Percentiles rank a stretch among this genome's conserved stretches.
Evolutionary conservation across 2,329 filamentous ascomycete genomes (phyloP).

Genomic region (Diplocarpon mali): DNA sequence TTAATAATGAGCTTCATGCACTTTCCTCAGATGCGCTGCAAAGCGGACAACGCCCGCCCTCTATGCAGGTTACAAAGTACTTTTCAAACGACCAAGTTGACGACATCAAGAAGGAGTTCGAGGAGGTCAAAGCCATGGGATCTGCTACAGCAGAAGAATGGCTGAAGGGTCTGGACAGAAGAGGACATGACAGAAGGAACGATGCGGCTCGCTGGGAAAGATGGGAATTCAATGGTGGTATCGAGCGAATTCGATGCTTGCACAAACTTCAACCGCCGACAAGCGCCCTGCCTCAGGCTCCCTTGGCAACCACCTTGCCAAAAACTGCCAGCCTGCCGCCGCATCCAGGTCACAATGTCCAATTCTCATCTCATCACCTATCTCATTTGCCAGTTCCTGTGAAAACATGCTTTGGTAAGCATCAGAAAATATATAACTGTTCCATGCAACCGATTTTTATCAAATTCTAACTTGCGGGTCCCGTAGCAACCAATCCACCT

Average conservation of each 20-base stretch:
- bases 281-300: not conserved
- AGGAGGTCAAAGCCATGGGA: conserved; percentile 55
- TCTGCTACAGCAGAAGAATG: conserved; percentile 61
- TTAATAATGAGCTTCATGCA: conserved; percentile 50
- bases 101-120: conserved; percentile 49
- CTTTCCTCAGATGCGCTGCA: conserved; percentile 46
- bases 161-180: conserved; percentile 60
- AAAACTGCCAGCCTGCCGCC: conserved; percentile 9
- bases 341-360: conserved; percentile 6
- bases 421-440: not conserved
- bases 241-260: conserved; percentile 18
- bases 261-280: conserved; percentile 1
- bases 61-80: conserved; percentile 48
- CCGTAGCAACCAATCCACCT: conserved; percentile 16
- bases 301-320: not conserved
- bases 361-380: conserved; percentile 6
- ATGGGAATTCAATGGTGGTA: conserved; percentile 40
- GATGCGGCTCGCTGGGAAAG: conserved; percentile 64
- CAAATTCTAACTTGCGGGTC: too few relatives aligned
- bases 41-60: conserved; percentile 35
- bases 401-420: conserved; percentile 14
- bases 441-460: too few relatives aligned
- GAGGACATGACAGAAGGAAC: conserved; percentile 47
- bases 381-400: conserved; percentile 6
- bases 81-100: conserved; percentile 55